These are phyloP conservation scores for Blumeria graminis DNA, from an alignment of 2,329 filamentous ascomycete genomes.

Conservation along the genomic window DNA sequence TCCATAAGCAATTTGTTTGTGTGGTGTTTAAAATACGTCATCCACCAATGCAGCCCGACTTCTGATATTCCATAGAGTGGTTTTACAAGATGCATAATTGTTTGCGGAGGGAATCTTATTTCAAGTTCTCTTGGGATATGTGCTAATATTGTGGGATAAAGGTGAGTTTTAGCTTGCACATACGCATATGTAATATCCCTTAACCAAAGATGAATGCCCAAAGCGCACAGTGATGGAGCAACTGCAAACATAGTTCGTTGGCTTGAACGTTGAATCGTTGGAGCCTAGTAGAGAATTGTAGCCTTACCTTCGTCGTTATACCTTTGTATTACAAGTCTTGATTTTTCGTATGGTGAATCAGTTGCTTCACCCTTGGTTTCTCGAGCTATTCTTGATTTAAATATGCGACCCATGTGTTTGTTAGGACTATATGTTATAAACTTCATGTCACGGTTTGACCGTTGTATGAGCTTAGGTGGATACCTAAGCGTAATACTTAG, in stretches of 20 bases:
- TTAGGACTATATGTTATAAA: no score
- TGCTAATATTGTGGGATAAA: not conserved
- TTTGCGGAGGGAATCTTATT: not conserved
- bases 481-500: no score
- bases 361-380: not conserved
- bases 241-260: slow-evolving; percentile 1
- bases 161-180: not conserved
- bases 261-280: slow-evolving; percentile 3
- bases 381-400: not conserved
- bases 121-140: not conserved
- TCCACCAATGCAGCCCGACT: not conserved
- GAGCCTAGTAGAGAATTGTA: slow-evolving; percentile 1
- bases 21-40: slow-evolving; percentile 1
- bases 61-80: not conserved
- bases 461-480: no score
- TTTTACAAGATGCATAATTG: not conserved
- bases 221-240: no score
- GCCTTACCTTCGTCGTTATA: slow-evolving; percentile 1
- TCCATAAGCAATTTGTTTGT: slow-evolving; percentile 1
- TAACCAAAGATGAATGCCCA: not conserved
- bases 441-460: no score
- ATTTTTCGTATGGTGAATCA: not conserved
- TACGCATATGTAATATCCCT: not conserved
- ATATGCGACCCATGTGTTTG: no score
- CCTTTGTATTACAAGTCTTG: not conserved